phyloP scores from a whole-genome alignment of 352 stramenopile genomes.

The Peronospora farinosa region DNA sequence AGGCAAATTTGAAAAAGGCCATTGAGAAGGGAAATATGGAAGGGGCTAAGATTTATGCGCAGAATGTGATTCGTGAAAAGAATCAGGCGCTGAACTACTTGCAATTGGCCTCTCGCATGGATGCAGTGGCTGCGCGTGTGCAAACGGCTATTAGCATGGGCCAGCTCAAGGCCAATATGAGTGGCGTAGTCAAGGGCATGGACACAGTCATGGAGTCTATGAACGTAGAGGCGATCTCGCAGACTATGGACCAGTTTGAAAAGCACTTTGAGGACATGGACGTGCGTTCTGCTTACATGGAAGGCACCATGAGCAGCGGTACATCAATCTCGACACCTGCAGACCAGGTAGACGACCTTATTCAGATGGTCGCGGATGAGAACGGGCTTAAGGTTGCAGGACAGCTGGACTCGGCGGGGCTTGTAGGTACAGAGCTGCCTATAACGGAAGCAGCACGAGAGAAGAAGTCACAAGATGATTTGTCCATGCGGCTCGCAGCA shows the following conservation, averaged over 20 bases:
- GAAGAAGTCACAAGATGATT: slow-evolving; percentile 76
- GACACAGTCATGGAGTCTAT: slow-evolving; percentile 94
- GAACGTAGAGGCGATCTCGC: slow-evolving; percentile 96
- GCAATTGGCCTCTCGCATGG: slow-evolving; percentile 92
- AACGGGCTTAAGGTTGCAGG: slow-evolving; percentile 94
- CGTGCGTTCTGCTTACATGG: slow-evolving; percentile 97
- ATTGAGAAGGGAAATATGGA: slow-evolving; percentile 96
- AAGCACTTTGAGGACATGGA: slow-evolving; percentile 99
- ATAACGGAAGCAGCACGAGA: slow-evolving; percentile 60
- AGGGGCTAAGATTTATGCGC: slow-evolving; percentile 95
- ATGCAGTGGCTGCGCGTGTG: slow-evolving; percentile 92
- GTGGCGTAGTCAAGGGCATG: slow-evolving; percentile 95
- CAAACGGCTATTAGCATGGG: slow-evolving; percentile 96
- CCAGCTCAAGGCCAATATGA: slow-evolving; percentile 93
- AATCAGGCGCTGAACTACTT: slow-evolving; percentile 93
- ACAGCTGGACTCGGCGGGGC: slow-evolving; percentile 88
- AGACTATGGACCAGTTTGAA: slow-evolving; percentile 98
- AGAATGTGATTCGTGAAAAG: slow-evolving; percentile 84
- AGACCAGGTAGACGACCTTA: slow-evolving; percentile 95
- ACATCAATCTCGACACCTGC: slow-evolving; percentile 93
- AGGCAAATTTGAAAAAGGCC: slow-evolving; percentile 95
- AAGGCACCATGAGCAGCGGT: slow-evolving; percentile 94
- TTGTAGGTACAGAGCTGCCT: slow-evolving; percentile 70
- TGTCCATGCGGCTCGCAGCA: slow-evolving; percentile 76
- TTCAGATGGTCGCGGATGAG: slow-evolving; percentile 96